Base-by-base conservation (phyloP, 805 yeast species). In the Wickerhamia fluorescens region DNA sequence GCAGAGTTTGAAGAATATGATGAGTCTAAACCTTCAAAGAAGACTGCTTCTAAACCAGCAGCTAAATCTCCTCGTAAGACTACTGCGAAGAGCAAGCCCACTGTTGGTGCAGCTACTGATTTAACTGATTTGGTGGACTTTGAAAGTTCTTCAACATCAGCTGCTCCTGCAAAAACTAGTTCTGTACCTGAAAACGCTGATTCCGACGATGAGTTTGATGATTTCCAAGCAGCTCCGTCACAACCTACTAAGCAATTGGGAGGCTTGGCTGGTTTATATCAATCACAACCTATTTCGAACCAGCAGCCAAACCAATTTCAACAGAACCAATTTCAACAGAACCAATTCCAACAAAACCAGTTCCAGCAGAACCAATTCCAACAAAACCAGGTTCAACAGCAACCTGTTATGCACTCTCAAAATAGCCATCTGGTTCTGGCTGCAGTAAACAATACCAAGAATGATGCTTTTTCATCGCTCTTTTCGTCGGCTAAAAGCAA, bases 191-290 rank as follows among this genome's bases (percentile, higher is more conserved):
- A 36, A 12, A 45, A 34, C 4, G 54, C 51, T 5, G 74, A 68
- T 7, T 82, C 71, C 32, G 86, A 75, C 31, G 85, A 80, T 38
- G 92, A 82, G 23, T 83, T 83, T 49, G 86, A 81, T 39, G 92
- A 82, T 40, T 82, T 82, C 67, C 89, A 82, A 53, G 81, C 86
- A 8, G 75, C 71, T 4, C 77, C 80, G 6, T 55, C 58, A 11
- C 51, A 49, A 25, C 51, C 37, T 33, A 36, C 25, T 31, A 37
- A 41, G 35, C 13, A 34, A 13, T 33, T 46, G 16, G 44, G 38
- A 44, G 49, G 49, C 36, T 44, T 56, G 30, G 45, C 49, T 18
- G 51, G 41, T 36, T 47, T 58, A 37, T 49, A 49, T 36, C 51
- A 44, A 27, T 42, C 31, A 32, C 50, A 45, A 24, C 35, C 39